Evolutionary conservation across 83 land plant genomes (phyloP).

Genomic region (Thuja plicata): DNA sequence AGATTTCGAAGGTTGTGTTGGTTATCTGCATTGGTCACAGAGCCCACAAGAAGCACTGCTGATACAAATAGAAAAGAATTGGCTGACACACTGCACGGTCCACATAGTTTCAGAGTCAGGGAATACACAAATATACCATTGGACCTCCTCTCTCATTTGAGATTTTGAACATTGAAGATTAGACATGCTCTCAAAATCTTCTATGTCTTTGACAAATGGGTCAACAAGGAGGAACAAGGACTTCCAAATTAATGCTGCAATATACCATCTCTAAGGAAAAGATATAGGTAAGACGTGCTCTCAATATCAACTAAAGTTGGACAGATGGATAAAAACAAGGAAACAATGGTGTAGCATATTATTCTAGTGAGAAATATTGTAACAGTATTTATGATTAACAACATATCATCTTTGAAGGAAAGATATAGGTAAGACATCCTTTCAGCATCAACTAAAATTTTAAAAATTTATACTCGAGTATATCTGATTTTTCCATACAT

Average conservation of each 20-base stretch:
- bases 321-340: too few relatives aligned
- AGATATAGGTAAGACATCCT: too few relatives aligned
- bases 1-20: not conserved
- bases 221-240: not conserved
- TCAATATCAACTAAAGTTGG: too few relatives aligned
- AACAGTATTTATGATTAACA: too few relatives aligned
- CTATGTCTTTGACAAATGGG: not conserved
- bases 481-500: too few relatives aligned
- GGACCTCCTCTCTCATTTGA: not conserved
- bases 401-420: too few relatives aligned
- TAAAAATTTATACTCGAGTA: too few relatives aligned
- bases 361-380: too few relatives aligned
- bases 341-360: too few relatives aligned
- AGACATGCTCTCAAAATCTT: not conserved
- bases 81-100: not conserved
- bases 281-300: too few relatives aligned
- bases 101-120: not conserved
- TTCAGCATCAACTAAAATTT: too few relatives aligned
- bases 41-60: conserved; percentile 4
- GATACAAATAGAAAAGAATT: not conserved
- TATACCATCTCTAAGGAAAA: not conserved
- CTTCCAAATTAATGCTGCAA: not conserved
- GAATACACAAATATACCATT: not conserved
- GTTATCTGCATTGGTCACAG: not conserved
- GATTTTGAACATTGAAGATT: not conserved